Conservation (phyloP, 768 basidiomycete species). For the Boletus vermiculosoides region DNA sequence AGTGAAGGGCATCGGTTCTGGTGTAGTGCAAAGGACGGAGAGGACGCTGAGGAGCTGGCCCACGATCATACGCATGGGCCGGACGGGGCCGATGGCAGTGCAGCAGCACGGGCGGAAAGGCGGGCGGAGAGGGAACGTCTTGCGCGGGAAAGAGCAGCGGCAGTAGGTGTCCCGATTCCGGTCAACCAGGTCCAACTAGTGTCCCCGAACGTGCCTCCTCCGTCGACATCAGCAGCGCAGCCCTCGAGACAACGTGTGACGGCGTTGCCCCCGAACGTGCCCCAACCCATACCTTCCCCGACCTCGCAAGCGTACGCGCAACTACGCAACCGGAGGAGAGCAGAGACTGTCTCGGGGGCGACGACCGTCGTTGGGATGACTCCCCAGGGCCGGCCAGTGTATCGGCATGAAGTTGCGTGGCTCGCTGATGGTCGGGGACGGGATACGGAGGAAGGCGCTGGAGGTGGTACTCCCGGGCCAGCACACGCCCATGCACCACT, state of each 20-base stretch:
- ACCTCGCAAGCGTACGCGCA: slow-evolving; percentile 19
- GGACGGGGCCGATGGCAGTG: slow-evolving; percentile 14
- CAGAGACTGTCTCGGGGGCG: slow-evolving; percentile 35
- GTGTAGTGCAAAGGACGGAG: slow-evolving; percentile 70
- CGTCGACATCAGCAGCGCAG: slow-evolving; percentile 11
- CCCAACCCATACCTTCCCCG: slow-evolving; percentile 24
- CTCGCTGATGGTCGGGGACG: slow-evolving; percentile 21
- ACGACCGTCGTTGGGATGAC: slow-evolving; percentile 28
- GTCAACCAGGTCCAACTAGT: slow-evolving; percentile 12
- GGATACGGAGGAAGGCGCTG: slow-evolving; percentile 20
- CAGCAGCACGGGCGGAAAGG: slow-evolving; percentile 31
- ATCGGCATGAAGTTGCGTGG: slow-evolving; percentile 31
- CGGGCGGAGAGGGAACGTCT: slow-evolving; percentile 38
- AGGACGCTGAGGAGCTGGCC: slow-evolving; percentile 37
- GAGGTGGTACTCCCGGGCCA: slow-evolving; percentile 19
- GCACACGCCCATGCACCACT: slow-evolving; percentile 20
- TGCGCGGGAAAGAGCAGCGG: slow-evolving; percentile 25
- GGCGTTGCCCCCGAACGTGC: slow-evolving; percentile 28
- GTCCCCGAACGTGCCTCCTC: slow-evolving; percentile 15
- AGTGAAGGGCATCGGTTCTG: slow-evolving; percentile 95
- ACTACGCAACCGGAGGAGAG: slow-evolving; percentile 31
- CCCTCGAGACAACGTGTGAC: slow-evolving; percentile 28
- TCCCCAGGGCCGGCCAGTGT: slow-evolving; percentile 28
- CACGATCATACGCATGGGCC: slow-evolving; percentile 27
- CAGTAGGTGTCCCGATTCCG: slow-evolving; percentile 13